Evolutionary conservation across 2,329 filamentous ascomycete species (phyloP).

Genomic region (Colletotrichum spinosum): DNA sequence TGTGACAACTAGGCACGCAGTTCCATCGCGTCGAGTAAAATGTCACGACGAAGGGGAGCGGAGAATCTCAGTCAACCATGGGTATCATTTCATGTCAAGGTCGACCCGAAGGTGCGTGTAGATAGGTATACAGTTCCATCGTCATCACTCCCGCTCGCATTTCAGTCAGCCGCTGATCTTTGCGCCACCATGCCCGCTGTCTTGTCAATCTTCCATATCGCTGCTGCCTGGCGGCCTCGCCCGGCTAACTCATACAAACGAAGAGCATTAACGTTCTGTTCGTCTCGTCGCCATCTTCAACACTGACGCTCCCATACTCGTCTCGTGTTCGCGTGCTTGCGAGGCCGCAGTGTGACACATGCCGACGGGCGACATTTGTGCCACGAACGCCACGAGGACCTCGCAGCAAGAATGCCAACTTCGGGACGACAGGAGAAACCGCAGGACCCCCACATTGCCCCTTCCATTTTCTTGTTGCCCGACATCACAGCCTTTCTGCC

Average conservation of each 20-base stretch:
- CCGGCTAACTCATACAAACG: conserved; percentile 11
- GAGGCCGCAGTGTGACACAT: background rate
- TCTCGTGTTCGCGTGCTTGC: background rate
- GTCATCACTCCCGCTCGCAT: conserved; percentile 17
- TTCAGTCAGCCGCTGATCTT: conserved; percentile 27
- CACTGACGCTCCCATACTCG: background rate
- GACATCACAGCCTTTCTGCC: conserved; percentile 2
- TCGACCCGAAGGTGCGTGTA: conserved; percentile 24
- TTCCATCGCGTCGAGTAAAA: background rate
- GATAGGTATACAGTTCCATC: conserved; percentile 22
- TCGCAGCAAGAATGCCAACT: conserved; percentile 12
- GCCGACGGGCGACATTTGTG: background rate
- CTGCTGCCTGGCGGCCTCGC: conserved; percentile 23
- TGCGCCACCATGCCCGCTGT: conserved; percentile 22
- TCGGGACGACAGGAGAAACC: conserved; percentile 17
- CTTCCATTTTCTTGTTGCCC: conserved; percentile 30
- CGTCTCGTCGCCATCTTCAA: conserved; percentile 1
- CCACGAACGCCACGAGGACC: background rate
- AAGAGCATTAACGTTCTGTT: conserved; percentile 23
- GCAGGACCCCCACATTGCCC: conserved; percentile 15
- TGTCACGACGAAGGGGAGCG: background rate
- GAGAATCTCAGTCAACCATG: conserved; percentile 28
- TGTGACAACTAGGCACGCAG: background rate
- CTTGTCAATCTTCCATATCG: conserved; percentile 25
- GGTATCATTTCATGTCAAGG: conserved; percentile 40